Evolutionary conservation across 2,329 filamentous ascomycete genomes (phyloP), one percentile per base, ranked within the genome.

Genomic region (Alternaria infectoria): DNA sequence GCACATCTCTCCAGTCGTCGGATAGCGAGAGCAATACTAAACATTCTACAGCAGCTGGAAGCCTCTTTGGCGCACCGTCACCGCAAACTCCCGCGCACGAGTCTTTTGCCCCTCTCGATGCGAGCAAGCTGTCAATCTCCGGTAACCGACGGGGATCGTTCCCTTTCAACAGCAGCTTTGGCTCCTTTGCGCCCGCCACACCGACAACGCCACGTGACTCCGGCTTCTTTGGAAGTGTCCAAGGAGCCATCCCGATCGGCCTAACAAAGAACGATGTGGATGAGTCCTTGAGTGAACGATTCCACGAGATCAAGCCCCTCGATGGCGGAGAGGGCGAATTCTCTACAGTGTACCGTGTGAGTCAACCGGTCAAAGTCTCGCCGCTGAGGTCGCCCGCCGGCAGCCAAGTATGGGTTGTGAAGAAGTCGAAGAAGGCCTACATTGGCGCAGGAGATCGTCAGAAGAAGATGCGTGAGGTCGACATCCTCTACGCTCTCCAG

Each of bases 291-390:
- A 88, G 88, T 12, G 86, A 88, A 4, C 89, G 91, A 57, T 99
- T 99, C 76, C 89, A 91, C 58, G 91, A 90, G 64, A 91, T 96
- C 12, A 91, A 73, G 63, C 69, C 70, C 93, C 71, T 86, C 90
- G 62, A 87, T 95, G 68, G 70, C 30, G 95, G 95, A 51, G 90
- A 90, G 63, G 96, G 96, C 61, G 95, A 97, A 77, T 99, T 99
- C 76, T 98, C 96, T 0, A 88, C 91, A 59, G 96, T 99, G 1
- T 99, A 93, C 79, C 89, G 91, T 36, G 94, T 97, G 5, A 88
- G 88, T 13, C 81, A 86, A 60, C 80, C 82, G 15, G 70, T 81
- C 21, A 67, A 68, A 23, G 62, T 64, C 69, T 82, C 63, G 69
- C 67, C 66, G 21, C 45, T 63, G 15, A 66, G 62, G 54, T 72